These are phyloP conservation scores for Ramalina peruviana DNA, from an alignment of 495 filamentous ascomycete species.

Conservation along the genomic window DNA sequence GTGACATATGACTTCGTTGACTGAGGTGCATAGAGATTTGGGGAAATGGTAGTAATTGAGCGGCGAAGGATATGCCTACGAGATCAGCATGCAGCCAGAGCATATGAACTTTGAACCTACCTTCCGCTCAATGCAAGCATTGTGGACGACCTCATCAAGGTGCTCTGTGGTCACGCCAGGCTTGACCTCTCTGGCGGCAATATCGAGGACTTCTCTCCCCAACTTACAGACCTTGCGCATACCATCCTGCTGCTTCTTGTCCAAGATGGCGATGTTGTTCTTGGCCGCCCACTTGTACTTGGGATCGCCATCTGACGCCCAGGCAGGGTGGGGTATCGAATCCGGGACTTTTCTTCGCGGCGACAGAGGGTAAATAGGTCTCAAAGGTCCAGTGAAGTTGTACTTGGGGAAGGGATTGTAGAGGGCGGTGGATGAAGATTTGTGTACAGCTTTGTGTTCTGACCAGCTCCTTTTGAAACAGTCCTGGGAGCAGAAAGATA, in stretches of 20 bases:
- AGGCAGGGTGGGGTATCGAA: constrained; percentile 72
- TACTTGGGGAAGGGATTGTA: constrained; percentile 88
- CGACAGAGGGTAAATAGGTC: constrained; percentile 85
- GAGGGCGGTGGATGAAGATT: constrained; percentile 65
- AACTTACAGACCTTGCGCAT: constrained; percentile 91
- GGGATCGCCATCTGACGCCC: constrained; percentile 70
- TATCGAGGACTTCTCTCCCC: constrained; percentile 84
- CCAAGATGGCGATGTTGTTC: constrained; percentile 71
- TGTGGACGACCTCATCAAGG: constrained; percentile 91
- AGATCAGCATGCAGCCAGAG: background rate
- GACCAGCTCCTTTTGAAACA: constrained; percentile 96
- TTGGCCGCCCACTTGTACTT: constrained; percentile 50
- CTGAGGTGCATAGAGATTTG: constrained; percentile 91
- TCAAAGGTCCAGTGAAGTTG: constrained; percentile 61
- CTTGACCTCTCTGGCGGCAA: constrained; percentile 62
- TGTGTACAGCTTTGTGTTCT: constrained; percentile 80
- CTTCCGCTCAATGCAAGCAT: constrained; percentile 84
- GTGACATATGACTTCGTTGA: constrained; percentile 95
- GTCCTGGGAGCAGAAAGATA: constrained; percentile 95
- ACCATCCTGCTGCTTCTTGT: constrained; percentile 61
- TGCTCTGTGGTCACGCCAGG: constrained; percentile 94
- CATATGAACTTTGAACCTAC: constrained; percentile 32
- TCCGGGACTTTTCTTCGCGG: constrained; percentile 57
- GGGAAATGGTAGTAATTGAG: constrained; percentile 95
- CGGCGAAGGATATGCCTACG: constrained; percentile 88